Percentiles rank a stretch among this genome's conserved stretches.
These are phyloP conservation scores for Neurospora terricola DNA, from an alignment of 495 filamentous ascomycete genomes.

Conservation along the genomic window DNA sequence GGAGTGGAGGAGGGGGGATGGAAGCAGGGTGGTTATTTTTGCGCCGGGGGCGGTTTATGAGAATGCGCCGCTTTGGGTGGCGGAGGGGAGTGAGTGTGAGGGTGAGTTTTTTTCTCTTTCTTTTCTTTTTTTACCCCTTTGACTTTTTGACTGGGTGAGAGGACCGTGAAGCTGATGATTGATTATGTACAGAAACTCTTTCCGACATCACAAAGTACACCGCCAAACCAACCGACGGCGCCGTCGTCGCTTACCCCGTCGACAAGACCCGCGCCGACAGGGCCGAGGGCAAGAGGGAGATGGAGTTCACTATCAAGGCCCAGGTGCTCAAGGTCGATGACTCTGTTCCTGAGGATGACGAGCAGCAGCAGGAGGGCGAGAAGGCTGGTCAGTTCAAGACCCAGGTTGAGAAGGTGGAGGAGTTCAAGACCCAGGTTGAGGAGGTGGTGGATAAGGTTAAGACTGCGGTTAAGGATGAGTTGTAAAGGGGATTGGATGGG, in stretches of 20 bases:
- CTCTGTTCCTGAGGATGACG: neutral
- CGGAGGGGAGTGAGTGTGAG: constrained; percentile 20
- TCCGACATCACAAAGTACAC: constrained; percentile 22
- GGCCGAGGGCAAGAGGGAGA: constrained; percentile 8
- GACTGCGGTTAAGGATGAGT: neutral
- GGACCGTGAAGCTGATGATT: neutral
- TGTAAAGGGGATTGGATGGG: neutral
- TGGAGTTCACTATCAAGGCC: constrained; percentile 22
- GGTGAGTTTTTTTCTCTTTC: constrained; percentile 10
- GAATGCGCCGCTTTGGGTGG: constrained; percentile 25
- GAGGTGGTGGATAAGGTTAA: neutral
- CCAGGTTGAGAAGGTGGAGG: neutral
- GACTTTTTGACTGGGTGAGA: too few species aligned
- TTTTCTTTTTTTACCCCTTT: neutral
- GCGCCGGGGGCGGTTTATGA: constrained; percentile 26
- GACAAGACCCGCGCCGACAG: constrained; percentile 14
- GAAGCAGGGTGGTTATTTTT: constrained; percentile 14
- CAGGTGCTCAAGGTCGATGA: constrained; percentile 14
- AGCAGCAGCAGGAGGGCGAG: neutral
- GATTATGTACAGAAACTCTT: constrained; percentile 9
- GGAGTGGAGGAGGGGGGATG: neutral
- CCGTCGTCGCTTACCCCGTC: constrained; percentile 23
- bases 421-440: neutral
- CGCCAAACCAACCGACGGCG: constrained; percentile 13
- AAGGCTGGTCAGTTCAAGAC: neutral